Percentiles rank a stretch among this genome's conserved stretches.
phyloP scores from a whole-genome alignment of 2,329 filamentous ascomycete species.

The Fusarium robinianum region DNA sequence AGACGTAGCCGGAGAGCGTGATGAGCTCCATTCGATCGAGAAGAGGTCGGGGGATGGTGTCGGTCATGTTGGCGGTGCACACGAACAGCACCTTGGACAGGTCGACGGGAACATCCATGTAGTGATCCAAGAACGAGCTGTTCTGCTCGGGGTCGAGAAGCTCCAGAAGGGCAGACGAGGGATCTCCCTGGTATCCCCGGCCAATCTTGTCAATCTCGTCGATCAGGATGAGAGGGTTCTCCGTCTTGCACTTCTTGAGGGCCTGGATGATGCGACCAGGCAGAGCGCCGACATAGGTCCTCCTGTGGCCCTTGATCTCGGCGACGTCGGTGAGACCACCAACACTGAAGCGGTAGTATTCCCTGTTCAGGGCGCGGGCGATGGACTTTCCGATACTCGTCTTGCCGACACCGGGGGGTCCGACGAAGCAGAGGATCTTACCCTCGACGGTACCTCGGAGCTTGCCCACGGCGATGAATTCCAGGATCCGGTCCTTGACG shows the following conservation, averaged over 20 bases:
- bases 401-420: slow-evolving; percentile 96
- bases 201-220: slow-evolving; percentile 99
- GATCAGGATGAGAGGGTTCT: slow-evolving; percentile 94
- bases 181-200: slow-evolving; percentile 93
- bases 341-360: slow-evolving; percentile 98
- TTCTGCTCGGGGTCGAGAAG: slow-evolving; percentile 97
- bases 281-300: slow-evolving; percentile 94
- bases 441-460: slow-evolving; percentile 95
- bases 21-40: slow-evolving; percentile 99
- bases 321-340: slow-evolving; percentile 96
- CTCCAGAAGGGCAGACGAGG: slow-evolving; percentile 90
- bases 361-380: slow-evolving; percentile 86
- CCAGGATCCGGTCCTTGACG: slow-evolving; percentile 96
- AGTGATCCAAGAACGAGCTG: slow-evolving; percentile 95
- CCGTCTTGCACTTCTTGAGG: slow-evolving; percentile 97
- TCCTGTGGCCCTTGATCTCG: slow-evolving; percentile 96
- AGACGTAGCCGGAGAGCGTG: slow-evolving; percentile 91
- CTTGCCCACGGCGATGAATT: slow-evolving; percentile 98
- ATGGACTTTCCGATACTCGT: slow-evolving; percentile 99
- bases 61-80: slow-evolving; percentile 98
- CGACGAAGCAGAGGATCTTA: slow-evolving; percentile 97
- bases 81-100: slow-evolving; percentile 97
- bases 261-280: slow-evolving; percentile 98
- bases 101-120: slow-evolving; percentile 97
- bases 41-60: slow-evolving; percentile 92